Conservation (phyloP, 495 filamentous ascomycete species). For the Trichoderma reesei region DNA sequence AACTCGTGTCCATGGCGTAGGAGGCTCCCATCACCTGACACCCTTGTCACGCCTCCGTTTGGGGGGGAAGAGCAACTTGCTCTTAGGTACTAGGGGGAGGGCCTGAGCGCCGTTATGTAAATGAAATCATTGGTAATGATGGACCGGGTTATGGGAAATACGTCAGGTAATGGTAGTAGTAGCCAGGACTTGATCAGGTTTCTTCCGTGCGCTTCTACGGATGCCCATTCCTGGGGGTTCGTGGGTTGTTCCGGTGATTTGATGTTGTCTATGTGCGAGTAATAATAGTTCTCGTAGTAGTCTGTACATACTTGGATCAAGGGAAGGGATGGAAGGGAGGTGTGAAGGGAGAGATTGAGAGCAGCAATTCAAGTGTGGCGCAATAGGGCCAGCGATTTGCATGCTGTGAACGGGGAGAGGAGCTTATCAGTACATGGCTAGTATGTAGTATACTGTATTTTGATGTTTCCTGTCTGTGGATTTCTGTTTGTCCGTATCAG, state of each 20-base stretch:
- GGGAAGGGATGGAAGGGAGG: background rate
- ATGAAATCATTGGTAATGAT: no score
- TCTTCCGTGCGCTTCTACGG: background rate
- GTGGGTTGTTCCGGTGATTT: background rate
- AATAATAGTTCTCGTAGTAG: background rate
- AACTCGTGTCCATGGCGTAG: background rate
- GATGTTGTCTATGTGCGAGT: no score
- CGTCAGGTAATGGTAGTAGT: background rate
- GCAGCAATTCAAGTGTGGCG: background rate
- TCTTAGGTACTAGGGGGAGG: no score
- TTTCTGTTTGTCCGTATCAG: no score
- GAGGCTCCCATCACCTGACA: slow-evolving; percentile 6
- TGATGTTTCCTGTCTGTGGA: no score
- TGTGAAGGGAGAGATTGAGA: background rate
- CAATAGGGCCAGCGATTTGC: background rate
- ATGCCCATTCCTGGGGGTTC: background rate
- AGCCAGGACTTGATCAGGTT: background rate
- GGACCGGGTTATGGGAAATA: no score
- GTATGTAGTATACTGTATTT: background rate
- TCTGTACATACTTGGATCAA: background rate
- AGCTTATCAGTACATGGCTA: slow-evolving; percentile 4
- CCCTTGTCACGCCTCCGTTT: background rate
- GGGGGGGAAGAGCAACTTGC: no score
- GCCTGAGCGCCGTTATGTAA: no score
- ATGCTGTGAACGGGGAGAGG: background rate